Evolutionary conservation across 345 rosid species (phyloP).

Genomic region (Corchorus capsularis): DNA sequence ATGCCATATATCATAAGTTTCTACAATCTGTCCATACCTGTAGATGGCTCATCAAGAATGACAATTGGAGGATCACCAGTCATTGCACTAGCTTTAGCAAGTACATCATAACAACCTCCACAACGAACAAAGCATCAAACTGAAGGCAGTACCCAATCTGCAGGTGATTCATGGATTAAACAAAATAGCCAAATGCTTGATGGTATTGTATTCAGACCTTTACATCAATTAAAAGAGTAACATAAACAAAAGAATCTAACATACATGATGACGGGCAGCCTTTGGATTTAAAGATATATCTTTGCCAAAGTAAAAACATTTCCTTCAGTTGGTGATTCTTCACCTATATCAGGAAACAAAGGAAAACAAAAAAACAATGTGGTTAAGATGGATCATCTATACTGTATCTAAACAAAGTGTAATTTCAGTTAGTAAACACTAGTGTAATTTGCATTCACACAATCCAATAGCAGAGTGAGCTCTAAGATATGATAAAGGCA

Average conservation of each 20-base stretch:
- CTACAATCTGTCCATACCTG: conserved; percentile 48
- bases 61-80: conserved; percentile 97
- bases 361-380: too few relatives aligned
- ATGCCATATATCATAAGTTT: conserved; percentile 13
- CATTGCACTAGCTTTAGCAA: conserved; percentile 88
- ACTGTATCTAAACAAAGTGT: too few relatives aligned
- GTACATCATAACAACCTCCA: conserved; percentile 83
- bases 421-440: too few relatives aligned
- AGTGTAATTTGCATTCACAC: too few relatives aligned
- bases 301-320: too few relatives aligned
- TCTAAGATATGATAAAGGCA: too few relatives aligned
- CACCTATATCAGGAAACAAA: too few relatives aligned
- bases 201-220: background rate
- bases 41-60: conserved; percentile 95
- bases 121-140: conserved; percentile 80
- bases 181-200: conserved; percentile 13
- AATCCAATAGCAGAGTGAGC: too few relatives aligned
- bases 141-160: conserved; percentile 99
- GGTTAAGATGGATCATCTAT: too few relatives aligned
- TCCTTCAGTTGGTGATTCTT: too few relatives aligned
- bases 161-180: conserved; percentile 12
- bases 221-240: conserved; percentile 12
- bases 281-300: too few relatives aligned
- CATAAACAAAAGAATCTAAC: conserved; percentile 25
- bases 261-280: too few relatives aligned